Evolutionary conservation across 176 grass and related monocot species (phyloP), one percentile per base, ranked within the genome.

Genomic region (Saccharum spontaneum): DNA sequence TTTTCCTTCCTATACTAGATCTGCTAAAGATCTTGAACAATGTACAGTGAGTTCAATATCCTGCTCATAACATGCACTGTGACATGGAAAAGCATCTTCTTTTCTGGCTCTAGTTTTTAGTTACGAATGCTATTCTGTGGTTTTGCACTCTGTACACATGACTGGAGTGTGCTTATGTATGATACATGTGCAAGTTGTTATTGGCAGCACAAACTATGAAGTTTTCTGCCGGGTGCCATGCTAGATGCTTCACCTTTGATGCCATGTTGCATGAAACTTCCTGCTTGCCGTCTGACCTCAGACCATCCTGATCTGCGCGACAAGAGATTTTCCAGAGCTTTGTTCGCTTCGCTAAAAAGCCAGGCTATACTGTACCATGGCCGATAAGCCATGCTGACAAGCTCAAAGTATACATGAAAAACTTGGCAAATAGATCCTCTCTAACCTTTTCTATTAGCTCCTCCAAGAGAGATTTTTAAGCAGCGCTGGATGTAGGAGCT

Each of bases 171-270:
- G 54, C 59, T 75, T 90, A 94, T 40, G 87, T 65, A 60, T 83
- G 81, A 40, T 94, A 94, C 92, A 94, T 90, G 90, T 90, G 80
- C 72, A 94, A 87, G 67, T 89, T 94, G 79, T 83, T 83, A 43
- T 85, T 86, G 22, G 89, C 87, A 79, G 92, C 89, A 73, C 87
- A 94, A 15, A 85, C 81, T 26, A 92, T 69, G 72, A 84, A 85
- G 72, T 90, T 90, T 71, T 92, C 92, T 13, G 33, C 82, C 41
- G 87, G 92, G 31, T 94, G 92, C 89, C 92, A 94, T 12, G 92
- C 84, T 45, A 94, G 69, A 79, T 89, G 87, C 64, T 84, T 74
- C 67, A 94, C 86, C 81, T 89, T 94, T 55, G 87, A 87, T 57
- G 71, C 62, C 76, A 89, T 85, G 67, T 91, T 88, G 52, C 85